Conservation (phyloP, 169 alveolate genomes). For the Plasmodium inui region DNA sequence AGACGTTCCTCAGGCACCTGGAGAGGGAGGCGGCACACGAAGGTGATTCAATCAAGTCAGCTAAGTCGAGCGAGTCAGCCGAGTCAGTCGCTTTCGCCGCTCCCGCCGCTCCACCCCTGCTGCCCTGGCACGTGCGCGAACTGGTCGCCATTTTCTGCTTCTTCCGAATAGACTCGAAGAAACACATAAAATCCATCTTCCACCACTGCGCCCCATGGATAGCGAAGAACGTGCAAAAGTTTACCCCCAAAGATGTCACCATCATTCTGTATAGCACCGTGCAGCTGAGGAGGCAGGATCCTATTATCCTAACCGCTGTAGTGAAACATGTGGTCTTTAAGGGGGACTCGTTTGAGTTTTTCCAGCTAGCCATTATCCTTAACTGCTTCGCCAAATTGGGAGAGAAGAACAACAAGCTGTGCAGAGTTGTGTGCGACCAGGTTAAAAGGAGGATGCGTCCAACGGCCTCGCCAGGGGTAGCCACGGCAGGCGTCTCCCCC, state of each 20-base stretch:
- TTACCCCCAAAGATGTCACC: constrained; percentile 50
- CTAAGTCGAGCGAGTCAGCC: no score
- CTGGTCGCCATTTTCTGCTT: constrained; percentile 39
- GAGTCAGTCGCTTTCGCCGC: no score
- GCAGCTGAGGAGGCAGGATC: constrained; percentile 34
- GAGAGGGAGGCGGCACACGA: not conserved
- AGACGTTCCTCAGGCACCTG: constrained; percentile 13
- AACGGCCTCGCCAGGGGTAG: not conserved
- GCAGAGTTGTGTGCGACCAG: constrained; percentile 36
- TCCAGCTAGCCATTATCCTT: constrained; percentile 47
- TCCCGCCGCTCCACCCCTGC: not conserved
- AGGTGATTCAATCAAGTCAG: not conserved
- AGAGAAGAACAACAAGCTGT: constrained; percentile 48
- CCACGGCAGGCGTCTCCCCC: not conserved
- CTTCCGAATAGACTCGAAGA: constrained; percentile 22
- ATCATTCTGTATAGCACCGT: constrained; percentile 39
- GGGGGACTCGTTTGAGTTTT: constrained; percentile 13
- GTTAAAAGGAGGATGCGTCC: constrained; percentile 15
- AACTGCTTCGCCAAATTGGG: constrained; percentile 37
- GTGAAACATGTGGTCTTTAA: constrained; percentile 37
- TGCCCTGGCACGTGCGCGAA: constrained; percentile 69
- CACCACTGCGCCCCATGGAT: constrained; percentile 45
- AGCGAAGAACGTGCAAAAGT: constrained; percentile 17
- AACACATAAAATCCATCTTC: constrained; percentile 7
- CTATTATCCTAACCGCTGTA: constrained; percentile 15